Evolutionary conservation across 2,329 filamentous ascomycete genomes (phyloP).

Genomic region (Emericellopsis atlantica): DNA sequence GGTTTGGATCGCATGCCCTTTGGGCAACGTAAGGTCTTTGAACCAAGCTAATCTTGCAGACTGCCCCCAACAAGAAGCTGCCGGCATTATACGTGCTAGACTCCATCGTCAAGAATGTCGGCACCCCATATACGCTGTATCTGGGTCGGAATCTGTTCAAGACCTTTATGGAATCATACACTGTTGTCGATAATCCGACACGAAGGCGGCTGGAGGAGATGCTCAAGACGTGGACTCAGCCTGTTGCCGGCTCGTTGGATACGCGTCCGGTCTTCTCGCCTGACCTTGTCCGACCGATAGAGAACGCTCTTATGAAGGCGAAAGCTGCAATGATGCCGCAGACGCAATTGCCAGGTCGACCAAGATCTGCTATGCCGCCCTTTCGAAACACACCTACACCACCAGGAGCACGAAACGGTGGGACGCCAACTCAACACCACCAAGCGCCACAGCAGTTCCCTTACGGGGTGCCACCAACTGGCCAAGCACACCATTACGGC

Average conservation of each 20-base stretch:
- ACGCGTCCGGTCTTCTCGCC: conserved; percentile 82
- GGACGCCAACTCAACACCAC: conserved; percentile 5
- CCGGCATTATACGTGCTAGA: conserved; percentile 96
- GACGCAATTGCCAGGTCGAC: conserved; percentile 29
- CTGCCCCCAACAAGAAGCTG: conserved; percentile 75
- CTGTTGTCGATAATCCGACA: conserved; percentile 69
- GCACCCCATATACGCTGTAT: conserved; percentile 92
- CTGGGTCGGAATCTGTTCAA: conserved; percentile 83
- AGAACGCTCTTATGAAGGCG: conserved; percentile 85
- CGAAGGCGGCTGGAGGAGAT: conserved; percentile 93
- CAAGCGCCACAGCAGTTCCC: conserved; percentile 12
- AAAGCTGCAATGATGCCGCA: conserved; percentile 45
- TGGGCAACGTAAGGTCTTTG: background rate
- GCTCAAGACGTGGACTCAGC: conserved; percentile 96
- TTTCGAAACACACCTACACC: conserved; percentile 67
- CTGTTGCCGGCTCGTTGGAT: conserved; percentile 86
- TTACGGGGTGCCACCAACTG: conserved; percentile 11
- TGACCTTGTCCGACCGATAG: conserved; percentile 80
- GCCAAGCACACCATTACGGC: conserved; percentile 9
- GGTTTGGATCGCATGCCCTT: conserved; percentile 25
- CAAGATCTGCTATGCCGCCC: conserved; percentile 34
- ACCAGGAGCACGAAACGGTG: conserved; percentile 27
- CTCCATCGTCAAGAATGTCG: conserved; percentile 97
- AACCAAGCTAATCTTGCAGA: conserved; percentile 38
- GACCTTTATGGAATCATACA: conserved; percentile 95